Evolutionary conservation across 108 stramenopile genomes (phyloP), one percentile per base, ranked within the genome.

Genomic region (Pseudonitzschia delicatissima): DNA sequence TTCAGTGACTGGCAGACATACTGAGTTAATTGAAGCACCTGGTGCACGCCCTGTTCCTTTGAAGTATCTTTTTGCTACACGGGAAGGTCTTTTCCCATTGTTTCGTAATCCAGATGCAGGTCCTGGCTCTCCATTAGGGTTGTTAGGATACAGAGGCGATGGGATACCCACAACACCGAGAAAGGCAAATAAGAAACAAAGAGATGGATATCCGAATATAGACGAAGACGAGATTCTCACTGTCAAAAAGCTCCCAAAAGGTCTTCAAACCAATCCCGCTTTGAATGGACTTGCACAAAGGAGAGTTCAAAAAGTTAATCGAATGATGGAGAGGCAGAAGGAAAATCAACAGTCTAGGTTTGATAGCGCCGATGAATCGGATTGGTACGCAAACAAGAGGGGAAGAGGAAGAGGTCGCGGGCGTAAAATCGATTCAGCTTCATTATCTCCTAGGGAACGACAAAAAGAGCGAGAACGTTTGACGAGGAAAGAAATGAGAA

Each of bases 1-100:
- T 48, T 67, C 76, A 13, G 87, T 95, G 3, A 88, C 91, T 5
- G 85, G 86, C 9, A 77, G 91, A 17, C 70, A 81, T 50, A 82
- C 94, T 20, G 62, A 82, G 39, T 77, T 99, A 25, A 77, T 97
- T 13, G 80, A 94, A 60, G 87, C 84, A n/a, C 61, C 66, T 34
- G 90, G 88, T 4, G 69, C 60, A 25, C 79, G 98, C 29, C 98
- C 98, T 17, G 96, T 99, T 5, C 98, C 98, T 1, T 73, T 99
- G 62, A 77, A 87, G 35, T 90, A 92, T 74, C 69, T 96, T 28
- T 96, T 82, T 62, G 91, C 91, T 8, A 85, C 84, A 9, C 79
- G 79, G 45, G 77, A 91, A 50, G 88, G 85, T 12, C 64, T 95
- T 37, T 76, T 73, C 45, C 86, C 90, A 9, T 55, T 95, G n/a